Percentiles rank a stretch among this genome's conserved stretches.
These are phyloP conservation scores for Sarcodon aspratus DNA, from an alignment of 768 basidiomycete species.

Conservation along the genomic window DNA sequence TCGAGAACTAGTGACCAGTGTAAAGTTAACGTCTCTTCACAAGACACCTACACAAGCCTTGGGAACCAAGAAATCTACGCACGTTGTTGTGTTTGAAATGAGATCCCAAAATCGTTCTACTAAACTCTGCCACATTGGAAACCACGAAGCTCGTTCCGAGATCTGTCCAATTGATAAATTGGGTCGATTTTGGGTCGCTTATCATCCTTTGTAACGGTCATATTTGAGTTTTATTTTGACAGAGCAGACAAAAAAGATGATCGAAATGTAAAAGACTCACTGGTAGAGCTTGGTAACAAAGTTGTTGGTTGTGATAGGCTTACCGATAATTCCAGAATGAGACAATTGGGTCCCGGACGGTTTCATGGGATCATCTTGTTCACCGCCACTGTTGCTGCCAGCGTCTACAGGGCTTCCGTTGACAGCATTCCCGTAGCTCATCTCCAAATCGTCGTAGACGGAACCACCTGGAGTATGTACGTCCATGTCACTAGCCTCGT, in stretches of 20 bases:
- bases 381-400: constrained; percentile 22
- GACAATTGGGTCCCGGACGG: constrained; percentile 15
- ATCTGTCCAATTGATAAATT: constrained; percentile 78
- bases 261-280: constrained; percentile 28
- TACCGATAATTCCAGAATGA: constrained; percentile 32
- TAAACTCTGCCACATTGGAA: constrained; percentile 79
- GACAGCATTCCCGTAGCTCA: constrained; percentile 33
- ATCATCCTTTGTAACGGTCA: constrained; percentile 53
- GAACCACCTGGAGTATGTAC: constrained; percentile 14
- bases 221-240: background rate
- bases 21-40: background rate
- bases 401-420: constrained; percentile 35
- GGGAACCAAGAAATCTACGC: constrained; percentile 14
- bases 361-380: constrained; percentile 23
- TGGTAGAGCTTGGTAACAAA: constrained; percentile 86
- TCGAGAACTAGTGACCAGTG: constrained; percentile 55
- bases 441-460: constrained; percentile 52
- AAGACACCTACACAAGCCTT: background rate
- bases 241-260: background rate
- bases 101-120: constrained; percentile 69
- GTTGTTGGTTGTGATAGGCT: constrained; percentile 62
- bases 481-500: constrained; percentile 21
- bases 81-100: constrained; percentile 92
- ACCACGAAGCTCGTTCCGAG: constrained; percentile 77
- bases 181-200: constrained; percentile 67